Evolutionary conservation across 2,329 filamentous ascomycete genomes (phyloP).

Genomic region (Pseudocercospora fuligena): DNA sequence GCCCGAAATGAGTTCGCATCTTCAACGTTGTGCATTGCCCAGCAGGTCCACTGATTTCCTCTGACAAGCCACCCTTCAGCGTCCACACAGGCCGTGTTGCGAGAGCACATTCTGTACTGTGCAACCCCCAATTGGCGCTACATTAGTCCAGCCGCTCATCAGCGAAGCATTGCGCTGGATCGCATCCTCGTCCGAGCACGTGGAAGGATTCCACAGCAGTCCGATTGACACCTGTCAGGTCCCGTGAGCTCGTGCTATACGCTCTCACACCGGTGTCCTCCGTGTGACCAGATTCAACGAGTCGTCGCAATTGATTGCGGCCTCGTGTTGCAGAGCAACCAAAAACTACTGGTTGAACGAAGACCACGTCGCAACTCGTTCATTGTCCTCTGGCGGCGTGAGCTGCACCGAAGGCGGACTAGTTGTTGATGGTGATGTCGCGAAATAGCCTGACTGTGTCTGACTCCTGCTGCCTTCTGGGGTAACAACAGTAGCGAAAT

Average conservation of each 20-base stretch:
- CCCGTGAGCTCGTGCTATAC: background rate
- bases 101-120: background rate
- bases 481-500: conserved; percentile 13
- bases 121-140: background rate
- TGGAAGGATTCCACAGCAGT: background rate
- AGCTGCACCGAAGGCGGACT: background rate
- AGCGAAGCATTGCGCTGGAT: background rate
- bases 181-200: background rate
- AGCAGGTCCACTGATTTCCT: background rate
- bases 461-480: background rate
- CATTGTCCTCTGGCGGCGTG: background rate
- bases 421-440: background rate
- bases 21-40: background rate
- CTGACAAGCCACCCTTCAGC: background rate
- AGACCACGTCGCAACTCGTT: background rate
- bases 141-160: background rate
- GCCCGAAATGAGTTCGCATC: conserved; percentile 1
- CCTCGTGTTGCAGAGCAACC: background rate
- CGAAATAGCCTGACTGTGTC: background rate
- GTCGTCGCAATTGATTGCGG: background rate
- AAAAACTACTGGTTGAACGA: background rate
- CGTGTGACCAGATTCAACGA: background rate
- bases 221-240: conserved; percentile 12
- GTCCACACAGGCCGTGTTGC: background rate
- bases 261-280: background rate